A percentile compares a stretch with the other conserved stretches of the same genome.
Conservation (phyloP, 495 filamentous ascomycete genomes). For the Sordaria brevicollis region DNA sequence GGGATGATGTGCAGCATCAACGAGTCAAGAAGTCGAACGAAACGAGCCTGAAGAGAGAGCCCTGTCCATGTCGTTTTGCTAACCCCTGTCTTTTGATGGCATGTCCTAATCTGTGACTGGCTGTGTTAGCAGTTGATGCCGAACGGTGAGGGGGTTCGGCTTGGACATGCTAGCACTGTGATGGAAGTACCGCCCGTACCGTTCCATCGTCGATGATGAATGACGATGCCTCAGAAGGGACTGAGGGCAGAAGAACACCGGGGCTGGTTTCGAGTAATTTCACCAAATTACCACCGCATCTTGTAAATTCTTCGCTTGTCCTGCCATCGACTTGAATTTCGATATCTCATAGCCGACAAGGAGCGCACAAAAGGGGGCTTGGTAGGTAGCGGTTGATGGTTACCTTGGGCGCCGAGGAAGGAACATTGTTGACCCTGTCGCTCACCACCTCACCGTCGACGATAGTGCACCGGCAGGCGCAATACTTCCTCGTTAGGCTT, state of each 20-base stretch:
- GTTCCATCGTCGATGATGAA: conserved; percentile 6
- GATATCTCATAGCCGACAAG: not conserved
- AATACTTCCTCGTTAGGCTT: not conserved
- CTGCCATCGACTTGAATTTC: not conserved
- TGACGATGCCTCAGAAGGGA: conserved; percentile 5
- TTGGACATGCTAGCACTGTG: conserved; percentile 15
- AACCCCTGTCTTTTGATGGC: conserved; percentile 16
- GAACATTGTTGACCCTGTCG: not conserved
- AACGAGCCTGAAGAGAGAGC: conserved; percentile 14
- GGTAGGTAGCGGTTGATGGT: not conserved
- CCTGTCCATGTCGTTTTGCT: conserved; percentile 4
- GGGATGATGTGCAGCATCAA: conserved; percentile 26
- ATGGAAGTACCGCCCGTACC: conserved; percentile 5
- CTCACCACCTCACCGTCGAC: not conserved
- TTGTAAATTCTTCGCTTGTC: not conserved
- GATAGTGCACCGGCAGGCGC: not conserved
- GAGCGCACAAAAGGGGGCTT: not conserved
- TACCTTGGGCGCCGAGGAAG: not conserved
- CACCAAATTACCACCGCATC: not conserved
- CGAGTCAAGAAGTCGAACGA: conserved; percentile 24
- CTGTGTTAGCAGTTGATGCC: conserved; percentile 16
- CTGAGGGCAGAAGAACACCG: not conserved
- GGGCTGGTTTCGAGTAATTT: not conserved
- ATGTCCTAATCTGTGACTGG: conserved; percentile 6
- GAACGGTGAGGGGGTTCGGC: conserved; percentile 11